Percentiles rank a stretch among this genome's conserved stretches.
These are phyloP conservation scores for Dacryopinax spathularia DNA, from an alignment of 768 basidiomycete genomes.

Conservation along the genomic window DNA sequence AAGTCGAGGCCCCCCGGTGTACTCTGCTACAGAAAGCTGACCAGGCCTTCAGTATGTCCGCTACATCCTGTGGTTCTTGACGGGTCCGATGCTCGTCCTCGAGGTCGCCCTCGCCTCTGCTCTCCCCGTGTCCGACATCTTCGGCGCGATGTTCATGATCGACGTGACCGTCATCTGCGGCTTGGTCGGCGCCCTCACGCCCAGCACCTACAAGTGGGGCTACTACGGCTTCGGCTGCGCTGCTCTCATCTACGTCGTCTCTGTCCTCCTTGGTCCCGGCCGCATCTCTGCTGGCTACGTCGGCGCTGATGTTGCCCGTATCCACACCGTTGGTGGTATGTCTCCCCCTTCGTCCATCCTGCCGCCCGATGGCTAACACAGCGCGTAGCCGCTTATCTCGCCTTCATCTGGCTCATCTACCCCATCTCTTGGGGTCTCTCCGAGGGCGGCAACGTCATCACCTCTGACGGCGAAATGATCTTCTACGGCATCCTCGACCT, in stretches of 20 bases:
- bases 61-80: conserved; percentile 45
- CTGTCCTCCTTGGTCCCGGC: conserved; percentile 20
- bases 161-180: conserved; percentile 36
- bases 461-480: conserved; percentile 39
- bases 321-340: no score
- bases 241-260: conserved; percentile 40
- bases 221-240: conserved; percentile 35
- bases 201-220: no score
- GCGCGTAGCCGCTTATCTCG: conserved; percentile 31
- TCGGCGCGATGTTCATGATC: conserved; percentile 34
- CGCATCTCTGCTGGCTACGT: conserved; percentile 18
- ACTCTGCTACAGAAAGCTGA: no score
- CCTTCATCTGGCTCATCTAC: conserved; percentile 43
- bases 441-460: conserved; percentile 39
- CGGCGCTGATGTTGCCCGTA: conserved; percentile 19
- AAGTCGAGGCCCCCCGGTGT: no score
- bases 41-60: no score
- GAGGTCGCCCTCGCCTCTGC: conserved; percentile 35
- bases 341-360: no score
- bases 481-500: conserved; percentile 45
- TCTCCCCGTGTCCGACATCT: conserved; percentile 35
- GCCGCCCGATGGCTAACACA: conserved; percentile 21
- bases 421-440: conserved; percentile 43
- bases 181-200: conserved; percentile 39
- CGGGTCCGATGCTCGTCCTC: conserved; percentile 39